A percentile compares a stretch with the other conserved stretches of the same genome.
These are phyloP conservation scores for Corylus americana DNA, from an alignment of 306 rosid species.

Conservation along the genomic window DNA sequence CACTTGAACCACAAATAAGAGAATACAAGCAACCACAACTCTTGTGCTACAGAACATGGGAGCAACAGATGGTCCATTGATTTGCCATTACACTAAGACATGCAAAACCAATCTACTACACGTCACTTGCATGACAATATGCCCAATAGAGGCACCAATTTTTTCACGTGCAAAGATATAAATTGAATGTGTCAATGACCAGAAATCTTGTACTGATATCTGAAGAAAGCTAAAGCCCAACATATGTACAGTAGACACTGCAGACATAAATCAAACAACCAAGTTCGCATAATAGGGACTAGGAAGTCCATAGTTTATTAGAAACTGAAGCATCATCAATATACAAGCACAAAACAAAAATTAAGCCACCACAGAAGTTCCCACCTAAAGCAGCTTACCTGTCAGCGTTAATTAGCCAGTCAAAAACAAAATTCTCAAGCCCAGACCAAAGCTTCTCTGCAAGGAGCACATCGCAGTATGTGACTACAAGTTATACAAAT, in stretches of 20 bases:
- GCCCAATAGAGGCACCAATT: neutral
- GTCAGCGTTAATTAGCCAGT: conserved; percentile 98
- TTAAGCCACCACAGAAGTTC: neutral
- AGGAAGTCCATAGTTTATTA: conserved; percentile 12
- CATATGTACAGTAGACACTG: neutral
- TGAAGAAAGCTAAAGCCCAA: neutral
- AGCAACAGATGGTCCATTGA: neutral
- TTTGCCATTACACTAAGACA: neutral
- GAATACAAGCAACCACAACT: neutral
- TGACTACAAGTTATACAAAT: conserved; percentile 1
- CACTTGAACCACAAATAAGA: neutral
- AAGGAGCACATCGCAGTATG: conserved; percentile 10
- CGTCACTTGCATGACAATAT: neutral
- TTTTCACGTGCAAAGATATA: neutral
- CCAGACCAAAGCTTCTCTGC: conserved; percentile 99
- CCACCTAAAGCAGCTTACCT: conserved; percentile 52
- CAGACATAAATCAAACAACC: neutral
- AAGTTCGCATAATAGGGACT: neutral
- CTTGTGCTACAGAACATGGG: neutral
- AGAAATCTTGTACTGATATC: neutral
- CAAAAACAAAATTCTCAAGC: conserved; percentile 97
- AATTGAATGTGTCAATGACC: neutral
- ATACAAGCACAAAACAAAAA: neutral
- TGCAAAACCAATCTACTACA: neutral
- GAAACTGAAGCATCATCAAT: neutral